Conservation (phyloP, 179 eudicot genomes). For the Dionaea muscipula region DNA sequence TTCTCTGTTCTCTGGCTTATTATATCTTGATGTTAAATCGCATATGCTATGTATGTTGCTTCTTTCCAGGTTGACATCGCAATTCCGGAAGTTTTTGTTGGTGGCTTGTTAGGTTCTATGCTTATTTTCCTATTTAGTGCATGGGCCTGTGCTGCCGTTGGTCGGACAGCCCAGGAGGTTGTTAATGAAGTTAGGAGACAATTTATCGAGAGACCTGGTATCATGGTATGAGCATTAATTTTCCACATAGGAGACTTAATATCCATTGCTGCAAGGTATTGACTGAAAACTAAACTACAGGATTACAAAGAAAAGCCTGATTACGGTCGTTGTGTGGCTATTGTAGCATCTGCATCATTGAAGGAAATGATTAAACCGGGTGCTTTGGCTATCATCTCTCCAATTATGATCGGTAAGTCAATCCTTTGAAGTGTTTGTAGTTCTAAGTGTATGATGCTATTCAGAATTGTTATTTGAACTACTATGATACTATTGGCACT, state of each 20-base stretch:
- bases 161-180: conserved; percentile 95
- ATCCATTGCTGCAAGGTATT: not conserved
- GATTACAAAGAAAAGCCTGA: conserved; percentile 95
- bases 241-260: not conserved
- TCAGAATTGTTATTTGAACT: too few relatives aligned
- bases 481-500: too few relatives aligned
- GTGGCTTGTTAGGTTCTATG: conserved; percentile 96
- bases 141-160: conserved; percentile 98
- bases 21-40: too few relatives aligned
- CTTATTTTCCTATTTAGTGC: conserved; percentile 92
- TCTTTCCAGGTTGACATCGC: conserved; percentile 95
- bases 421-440: too few relatives aligned
- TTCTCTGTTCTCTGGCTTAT: conserved; percentile 8
- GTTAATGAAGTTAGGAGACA: conserved; percentile 99
- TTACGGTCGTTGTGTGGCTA: conserved; percentile 93
- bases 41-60: too few relatives aligned
- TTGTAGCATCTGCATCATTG: conserved; percentile 91
- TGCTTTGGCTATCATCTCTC: conserved; percentile 85
- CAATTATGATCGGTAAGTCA: conserved; percentile 69
- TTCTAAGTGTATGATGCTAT: too few relatives aligned
- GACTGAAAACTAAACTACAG: conserved; percentile 22
- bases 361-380: conserved; percentile 99
- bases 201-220: conserved; percentile 95
- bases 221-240: conserved; percentile 45
- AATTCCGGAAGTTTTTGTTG: conserved; percentile 93